Percentiles rank a stretch among this genome's conserved stretches.
Evolutionary conservation across 805 yeast genomes (phyloP).

Genomic region (Zygosaccharomyces rouxii): DNA sequence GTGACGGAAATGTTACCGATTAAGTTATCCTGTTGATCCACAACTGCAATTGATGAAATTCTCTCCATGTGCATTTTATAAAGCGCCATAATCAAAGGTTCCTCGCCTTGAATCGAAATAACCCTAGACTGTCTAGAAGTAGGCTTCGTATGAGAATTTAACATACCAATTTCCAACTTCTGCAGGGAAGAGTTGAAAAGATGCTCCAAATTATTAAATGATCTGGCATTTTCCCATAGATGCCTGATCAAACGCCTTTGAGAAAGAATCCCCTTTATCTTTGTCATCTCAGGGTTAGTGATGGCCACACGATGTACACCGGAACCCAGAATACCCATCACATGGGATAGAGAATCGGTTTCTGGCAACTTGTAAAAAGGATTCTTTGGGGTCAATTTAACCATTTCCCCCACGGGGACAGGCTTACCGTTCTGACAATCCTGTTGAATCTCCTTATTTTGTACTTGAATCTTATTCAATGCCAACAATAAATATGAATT

Average conservation of each 20-base stretch:
- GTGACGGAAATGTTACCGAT: constrained; percentile 93
- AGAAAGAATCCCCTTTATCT: constrained; percentile 78
- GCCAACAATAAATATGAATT: constrained; percentile 82
- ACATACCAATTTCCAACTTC: constrained; percentile 71
- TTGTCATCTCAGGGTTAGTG: constrained; percentile 46
- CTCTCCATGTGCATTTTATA: constrained; percentile 77
- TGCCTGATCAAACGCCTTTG: constrained; percentile 83
- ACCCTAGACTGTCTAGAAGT: constrained; percentile 50
- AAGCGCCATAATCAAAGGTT: constrained; percentile 79
- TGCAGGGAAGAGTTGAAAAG: constrained; percentile 63
- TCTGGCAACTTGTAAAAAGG: constrained; percentile 79
- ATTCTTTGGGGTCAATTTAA: constrained; percentile 78
- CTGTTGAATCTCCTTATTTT: constrained; percentile 33
- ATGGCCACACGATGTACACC: constrained; percentile 95
- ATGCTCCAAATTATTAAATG: constrained; percentile 77
- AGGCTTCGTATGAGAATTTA: constrained; percentile 34
- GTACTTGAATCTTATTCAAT: constrained; percentile 58
- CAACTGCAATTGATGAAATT: constrained; percentile 88
- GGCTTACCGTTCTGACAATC: constrained; percentile 83
- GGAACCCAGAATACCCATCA: constrained; percentile 82
- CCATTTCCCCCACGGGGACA: constrained; percentile 87
- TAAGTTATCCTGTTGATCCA: constrained; percentile 69
- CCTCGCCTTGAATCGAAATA: constrained; percentile 81
- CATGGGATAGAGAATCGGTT: constrained; percentile 61
- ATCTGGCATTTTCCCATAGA: constrained; percentile 88